Evolutionary conservation across 2,329 filamentous ascomycete genomes (phyloP), one percentile per base, ranked within the genome.

Genomic region (Pseudogymnoascus sp.): DNA sequence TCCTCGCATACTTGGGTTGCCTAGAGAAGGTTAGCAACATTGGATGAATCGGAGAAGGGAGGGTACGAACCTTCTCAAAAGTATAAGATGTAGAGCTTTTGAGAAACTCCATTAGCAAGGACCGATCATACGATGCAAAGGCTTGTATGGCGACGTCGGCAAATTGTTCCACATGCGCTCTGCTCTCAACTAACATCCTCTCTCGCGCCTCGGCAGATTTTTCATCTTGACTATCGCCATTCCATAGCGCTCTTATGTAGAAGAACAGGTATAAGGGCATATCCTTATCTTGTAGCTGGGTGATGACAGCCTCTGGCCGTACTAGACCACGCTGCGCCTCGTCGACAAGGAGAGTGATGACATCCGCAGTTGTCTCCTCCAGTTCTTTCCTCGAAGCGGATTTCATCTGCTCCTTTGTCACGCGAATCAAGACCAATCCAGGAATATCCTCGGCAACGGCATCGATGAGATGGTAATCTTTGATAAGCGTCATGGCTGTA

Each of bases 251-350:
- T 11, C 89, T 87, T 24, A 99, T 82, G 73, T 99, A 99, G 76
- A 97, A 96, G 77, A 90, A 97, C 0, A 96, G 82, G 72, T 96
- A 97, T 0, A 91, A 79, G 61, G 86, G 80, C 61, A 90, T 78
- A 16, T 86, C 81, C 65, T 87, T 85, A 19, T 81, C 79, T 68
- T 88, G 81, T 1, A 99, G 80, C 72, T 97, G 93, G 4, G 81
- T 78, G 2, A 97, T 87, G 1, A 99, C 93, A 2, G 86, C 82
- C 3, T 85, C 82, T 0, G 92, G 89, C 29, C 84, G 86, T 14
- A 97, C 88, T 26, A 96, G 88, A 0, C 95, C 95, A 64, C 93
- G 89, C 67, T 93, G 89, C 0, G 93, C 93, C 76, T 97, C 93
- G 60, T 96, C 89, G 0, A 96, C 93, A 4, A 99, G 86, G 6